These are phyloP conservation scores for Penicillium fimorum DNA, from an alignment of 495 filamentous ascomycete species.

Conservation along the genomic window DNA sequence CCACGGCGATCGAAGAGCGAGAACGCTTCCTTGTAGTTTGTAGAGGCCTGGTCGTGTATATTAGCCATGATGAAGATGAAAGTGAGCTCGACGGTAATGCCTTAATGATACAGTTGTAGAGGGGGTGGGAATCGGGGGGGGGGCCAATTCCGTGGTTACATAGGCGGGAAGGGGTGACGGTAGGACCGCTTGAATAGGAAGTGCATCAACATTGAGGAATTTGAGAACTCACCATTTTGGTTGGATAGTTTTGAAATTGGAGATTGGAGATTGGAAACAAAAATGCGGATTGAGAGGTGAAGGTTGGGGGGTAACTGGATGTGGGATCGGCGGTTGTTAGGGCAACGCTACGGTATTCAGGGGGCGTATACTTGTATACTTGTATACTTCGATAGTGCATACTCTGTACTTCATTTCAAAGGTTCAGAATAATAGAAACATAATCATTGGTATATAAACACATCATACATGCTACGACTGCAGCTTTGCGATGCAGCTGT, in stretches of 20 bases:
- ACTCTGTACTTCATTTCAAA: too few relatives aligned
- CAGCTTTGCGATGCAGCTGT: conserved; percentile 72
- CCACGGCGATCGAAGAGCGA: conserved; percentile 99
- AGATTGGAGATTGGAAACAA: conserved; percentile 6
- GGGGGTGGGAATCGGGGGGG: conserved; percentile 2
- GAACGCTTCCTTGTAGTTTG: conserved; percentile 99
- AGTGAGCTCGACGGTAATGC: conserved; percentile 6
- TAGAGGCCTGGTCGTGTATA: conserved; percentile 72
- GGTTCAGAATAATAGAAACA: not conserved
- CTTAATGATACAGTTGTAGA: conserved; percentile 9
- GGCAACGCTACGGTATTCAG: conserved; percentile 20
- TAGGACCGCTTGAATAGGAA: conserved; percentile 13
- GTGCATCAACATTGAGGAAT: conserved; percentile 1
- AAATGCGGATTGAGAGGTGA: conserved; percentile 12
- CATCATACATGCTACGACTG: conserved; percentile 18
- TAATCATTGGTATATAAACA: conserved; percentile 12
- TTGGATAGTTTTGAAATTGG: conserved; percentile 8
- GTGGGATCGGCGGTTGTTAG: conserved; percentile 27
- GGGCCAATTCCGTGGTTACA: not conserved
- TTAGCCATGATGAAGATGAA: conserved; percentile 26
- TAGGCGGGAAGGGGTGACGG: conserved; percentile 3
- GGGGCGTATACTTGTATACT: not conserved
- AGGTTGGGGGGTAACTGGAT: conserved; percentile 8
- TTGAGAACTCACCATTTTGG: conserved; percentile 16
- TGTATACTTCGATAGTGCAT: not conserved